These are phyloP conservation scores for Symbiodinium natans DNA, from an alignment of 73 alveolate genomes.

Conservation along the genomic window DNA sequence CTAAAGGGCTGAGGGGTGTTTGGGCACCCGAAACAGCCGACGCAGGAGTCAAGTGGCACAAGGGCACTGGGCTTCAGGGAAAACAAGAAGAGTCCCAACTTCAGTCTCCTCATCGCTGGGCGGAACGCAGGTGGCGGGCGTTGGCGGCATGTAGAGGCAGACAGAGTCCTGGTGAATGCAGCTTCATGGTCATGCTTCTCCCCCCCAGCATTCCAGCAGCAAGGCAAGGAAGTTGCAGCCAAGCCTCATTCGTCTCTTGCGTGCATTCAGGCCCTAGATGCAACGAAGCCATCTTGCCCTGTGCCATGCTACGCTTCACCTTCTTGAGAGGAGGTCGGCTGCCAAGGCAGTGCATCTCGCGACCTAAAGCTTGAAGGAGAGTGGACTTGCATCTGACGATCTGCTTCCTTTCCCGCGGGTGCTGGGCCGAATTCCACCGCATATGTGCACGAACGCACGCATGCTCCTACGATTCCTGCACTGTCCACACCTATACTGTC, in stretches of 20 bases:
- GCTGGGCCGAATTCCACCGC: too few relatives aligned
- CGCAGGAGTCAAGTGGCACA: too few relatives aligned
- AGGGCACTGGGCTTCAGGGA: too few relatives aligned
- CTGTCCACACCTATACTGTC: constrained; percentile 11
- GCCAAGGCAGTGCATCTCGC: too few relatives aligned
- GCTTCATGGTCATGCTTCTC: too few relatives aligned
- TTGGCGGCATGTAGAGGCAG: constrained; percentile 25
- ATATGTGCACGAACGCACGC: neutral
- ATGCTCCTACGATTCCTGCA: constrained; percentile 21
- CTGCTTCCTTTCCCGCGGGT: too few relatives aligned
- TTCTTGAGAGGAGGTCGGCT: neutral
- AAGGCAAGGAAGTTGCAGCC: neutral
- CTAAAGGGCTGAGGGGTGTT: too few relatives aligned
- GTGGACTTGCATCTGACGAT: too few relatives aligned
- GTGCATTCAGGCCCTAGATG: constrained; percentile 88
- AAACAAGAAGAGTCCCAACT: too few relatives aligned
- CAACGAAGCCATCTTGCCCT: neutral
- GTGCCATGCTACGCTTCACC: constrained; percentile 10
- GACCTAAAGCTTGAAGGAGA: too few relatives aligned
- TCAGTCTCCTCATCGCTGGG: neutral
- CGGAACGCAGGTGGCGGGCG: constrained; percentile 14
- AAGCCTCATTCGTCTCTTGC: constrained; percentile 48
- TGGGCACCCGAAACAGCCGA: too few relatives aligned
- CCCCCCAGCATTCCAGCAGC: too few relatives aligned
- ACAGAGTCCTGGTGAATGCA: neutral